These are phyloP conservation scores for Beta corolliflora DNA, from an alignment of 179 eudicot genomes.

Conservation along the genomic window DNA sequence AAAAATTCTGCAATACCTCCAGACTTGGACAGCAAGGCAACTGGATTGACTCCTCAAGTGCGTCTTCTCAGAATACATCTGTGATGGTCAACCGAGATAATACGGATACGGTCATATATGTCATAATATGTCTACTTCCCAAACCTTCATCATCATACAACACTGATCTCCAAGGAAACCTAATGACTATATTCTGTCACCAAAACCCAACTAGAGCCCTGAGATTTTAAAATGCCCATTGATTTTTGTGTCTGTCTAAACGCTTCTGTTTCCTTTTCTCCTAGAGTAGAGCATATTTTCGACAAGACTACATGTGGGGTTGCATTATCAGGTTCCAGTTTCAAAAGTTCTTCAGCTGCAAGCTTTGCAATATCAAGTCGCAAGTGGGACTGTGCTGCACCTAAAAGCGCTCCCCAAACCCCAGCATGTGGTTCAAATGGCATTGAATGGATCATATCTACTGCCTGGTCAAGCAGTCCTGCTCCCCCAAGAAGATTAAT, in stretches of 20 bases:
- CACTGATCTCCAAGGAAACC: constrained; percentile 9
- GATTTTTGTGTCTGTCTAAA: constrained; percentile 41
- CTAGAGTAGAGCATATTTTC: constrained; percentile 42
- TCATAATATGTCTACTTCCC: neutral
- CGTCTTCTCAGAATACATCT: neutral
- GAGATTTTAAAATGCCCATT: constrained; percentile 51
- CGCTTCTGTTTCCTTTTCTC: constrained; percentile 46
- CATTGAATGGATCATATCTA: constrained; percentile 49
- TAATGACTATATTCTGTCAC: constrained; percentile 37
- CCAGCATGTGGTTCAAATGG: constrained; percentile 58
- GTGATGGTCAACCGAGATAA: neutral
- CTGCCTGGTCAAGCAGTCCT: constrained; percentile 62
- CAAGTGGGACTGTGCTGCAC: constrained; percentile 55
- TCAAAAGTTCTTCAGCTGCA: constrained; percentile 49
- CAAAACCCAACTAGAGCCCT: constrained; percentile 68
- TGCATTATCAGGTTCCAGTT: constrained; percentile 56
- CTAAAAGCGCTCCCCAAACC: constrained; percentile 75
- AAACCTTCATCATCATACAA: neutral
- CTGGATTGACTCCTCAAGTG: neutral
- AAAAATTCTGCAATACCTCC: neutral
- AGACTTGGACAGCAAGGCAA: neutral
- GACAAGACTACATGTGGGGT: constrained; percentile 61
- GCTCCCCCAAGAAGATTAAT: constrained; percentile 71
- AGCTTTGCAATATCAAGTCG: constrained; percentile 61
- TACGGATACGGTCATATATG: neutral